phyloP scores from a whole-genome alignment of 495 filamentous ascomycete species.

The Diplogelasinospora grovesii region DNA sequence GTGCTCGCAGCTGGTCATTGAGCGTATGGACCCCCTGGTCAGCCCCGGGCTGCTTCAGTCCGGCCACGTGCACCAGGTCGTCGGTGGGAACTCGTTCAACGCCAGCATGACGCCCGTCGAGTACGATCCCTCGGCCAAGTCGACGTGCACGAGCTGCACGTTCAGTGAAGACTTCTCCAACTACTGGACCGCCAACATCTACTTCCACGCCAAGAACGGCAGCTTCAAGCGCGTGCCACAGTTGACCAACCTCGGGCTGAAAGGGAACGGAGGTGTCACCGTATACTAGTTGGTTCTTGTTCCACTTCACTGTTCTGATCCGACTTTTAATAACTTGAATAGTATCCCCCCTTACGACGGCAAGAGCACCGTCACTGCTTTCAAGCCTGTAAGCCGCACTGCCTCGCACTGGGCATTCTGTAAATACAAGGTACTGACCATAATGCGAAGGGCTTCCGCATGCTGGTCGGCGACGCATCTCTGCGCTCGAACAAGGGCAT shows the following conservation, averaged over 20 bases:
- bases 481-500: constrained; percentile 25
- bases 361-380: constrained; percentile 39
- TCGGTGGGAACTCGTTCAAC: constrained; percentile 38
- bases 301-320: no score
- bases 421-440: no score
- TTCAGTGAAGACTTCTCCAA: constrained; percentile 38
- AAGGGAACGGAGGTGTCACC: constrained; percentile 36
- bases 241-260: constrained; percentile 38
- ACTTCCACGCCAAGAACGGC: constrained; percentile 39
- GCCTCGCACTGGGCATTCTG: background rate
- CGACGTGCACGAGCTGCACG: constrained; percentile 35
- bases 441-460: constrained; percentile 31
- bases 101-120: constrained; percentile 30
- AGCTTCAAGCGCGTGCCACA: constrained; percentile 43
- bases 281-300: no score
- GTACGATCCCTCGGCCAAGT: constrained; percentile 29
- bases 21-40: constrained; percentile 38
- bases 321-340: no score
- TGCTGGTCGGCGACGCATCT: constrained; percentile 34
- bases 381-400: constrained; percentile 31
- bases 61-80: constrained; percentile 37
- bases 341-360: constrained; percentile 42
- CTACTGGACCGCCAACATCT: constrained; percentile 41
- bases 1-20: constrained; percentile 38
- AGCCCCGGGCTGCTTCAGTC: constrained; percentile 33